phyloP scores from a whole-genome alignment of 2,329 filamentous ascomycete species.

The Conoideocrella luteorostrata region DNA sequence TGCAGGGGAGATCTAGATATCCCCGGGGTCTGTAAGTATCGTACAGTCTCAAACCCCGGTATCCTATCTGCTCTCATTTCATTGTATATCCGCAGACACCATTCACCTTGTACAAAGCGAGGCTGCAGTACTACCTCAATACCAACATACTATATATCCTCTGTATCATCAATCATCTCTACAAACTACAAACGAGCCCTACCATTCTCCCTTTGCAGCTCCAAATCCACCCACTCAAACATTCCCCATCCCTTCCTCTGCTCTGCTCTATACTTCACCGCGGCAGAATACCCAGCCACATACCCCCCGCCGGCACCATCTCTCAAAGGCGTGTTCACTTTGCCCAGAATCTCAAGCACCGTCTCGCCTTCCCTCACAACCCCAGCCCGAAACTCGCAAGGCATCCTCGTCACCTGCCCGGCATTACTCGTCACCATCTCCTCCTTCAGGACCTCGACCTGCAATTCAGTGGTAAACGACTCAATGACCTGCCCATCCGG shows the following conservation, averaged over 20 bases:
- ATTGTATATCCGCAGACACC: too few species aligned
- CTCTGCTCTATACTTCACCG: neutral
- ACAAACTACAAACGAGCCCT: too few species aligned
- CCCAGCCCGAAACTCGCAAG: neutral
- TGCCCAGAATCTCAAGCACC: neutral
- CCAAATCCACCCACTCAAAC: slow-evolving; percentile 4
- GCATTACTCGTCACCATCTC: neutral
- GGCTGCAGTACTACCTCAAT: too few species aligned
- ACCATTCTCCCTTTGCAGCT: too few species aligned
- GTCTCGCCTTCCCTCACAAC: neutral
- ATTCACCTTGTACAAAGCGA: too few species aligned
- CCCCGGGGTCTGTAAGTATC: too few species aligned
- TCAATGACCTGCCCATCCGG: neutral
- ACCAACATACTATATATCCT: too few species aligned
- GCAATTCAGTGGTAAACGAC: neutral
- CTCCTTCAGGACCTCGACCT: neutral
- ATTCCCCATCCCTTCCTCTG: neutral
- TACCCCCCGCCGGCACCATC: neutral
- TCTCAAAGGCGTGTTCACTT: neutral
- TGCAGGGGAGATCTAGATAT: too few species aligned
- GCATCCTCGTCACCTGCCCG: neutral
- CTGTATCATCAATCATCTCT: too few species aligned
- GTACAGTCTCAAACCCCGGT: too few species aligned
- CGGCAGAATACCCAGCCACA: neutral
- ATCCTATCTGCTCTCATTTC: too few species aligned